Base-by-base conservation (phyloP, 352 stramenopile species). In the Pythium inflatum region DNA sequence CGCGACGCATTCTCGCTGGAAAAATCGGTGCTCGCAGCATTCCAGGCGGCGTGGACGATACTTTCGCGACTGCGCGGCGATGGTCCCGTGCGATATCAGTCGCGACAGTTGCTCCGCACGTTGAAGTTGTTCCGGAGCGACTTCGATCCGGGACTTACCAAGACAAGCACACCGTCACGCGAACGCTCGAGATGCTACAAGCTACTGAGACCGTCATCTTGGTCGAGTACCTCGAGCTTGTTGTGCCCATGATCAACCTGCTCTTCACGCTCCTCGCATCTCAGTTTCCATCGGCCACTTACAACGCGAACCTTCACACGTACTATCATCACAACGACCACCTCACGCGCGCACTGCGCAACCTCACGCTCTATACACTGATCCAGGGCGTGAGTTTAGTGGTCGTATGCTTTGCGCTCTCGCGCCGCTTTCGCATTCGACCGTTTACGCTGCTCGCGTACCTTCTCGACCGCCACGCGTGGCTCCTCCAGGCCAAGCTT, bases 211-310 rank as follows among this genome's bases (percentile, higher is more conserved):
- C 40, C 24, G 56, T 71, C 28, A 8, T 65, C 13, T 54, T 71
- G n/a, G 51, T 65, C 53, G 64, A 71, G 54, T 71, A 60, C 30
- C 16, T 71, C 18, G 64, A 71, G 38, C 27, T 43, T 8, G 27
- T 60, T 2, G 53, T 54, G 24, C 14, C 45, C 9, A 14, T 65
- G 9, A 18, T 60, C 25, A 71, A 65, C 33, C 25, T n/a, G 12
- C 7, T 59, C 1, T 71, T 41, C 45, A 5, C 60, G 12, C 11
- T 53, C 13, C 5, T 53, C 20, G 64, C 64, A 5, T 24, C 64
- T 18, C 64, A 54, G 24, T 40, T 70, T 27, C n/a, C 12, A 11
- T 59, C 64, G 13, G 54, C 64, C 5, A 5, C 38, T 16, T 71
- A 55, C 53, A n/a, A n/a, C n/a, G n/a, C n/a, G n/a, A 71, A 64